A percentile compares a stretch with the other conserved stretches of the same genome.
Evolutionary conservation across 2,329 filamentous ascomycete species (phyloP).

Genomic region (Sordariomycetes sp.): DNA sequence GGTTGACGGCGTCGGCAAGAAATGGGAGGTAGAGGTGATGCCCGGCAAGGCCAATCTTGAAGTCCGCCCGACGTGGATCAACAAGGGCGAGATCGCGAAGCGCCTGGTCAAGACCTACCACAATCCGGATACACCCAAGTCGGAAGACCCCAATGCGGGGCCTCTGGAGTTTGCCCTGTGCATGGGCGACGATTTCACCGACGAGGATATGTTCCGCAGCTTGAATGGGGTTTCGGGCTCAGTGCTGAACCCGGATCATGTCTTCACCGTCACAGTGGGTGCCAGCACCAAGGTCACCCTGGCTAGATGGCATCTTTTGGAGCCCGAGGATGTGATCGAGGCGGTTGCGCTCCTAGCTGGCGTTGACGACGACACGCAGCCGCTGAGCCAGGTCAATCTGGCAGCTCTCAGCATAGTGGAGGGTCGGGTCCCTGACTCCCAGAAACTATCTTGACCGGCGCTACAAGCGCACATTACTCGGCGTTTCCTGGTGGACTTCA

Average conservation of each 20-base stretch:
- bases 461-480: no score
- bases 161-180: constrained; percentile 79
- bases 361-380: constrained; percentile 27
- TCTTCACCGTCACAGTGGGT: constrained; percentile 88
- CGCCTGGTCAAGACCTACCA: constrained; percentile 69
- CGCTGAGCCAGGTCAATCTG: constrained; percentile 44
- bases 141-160: constrained; percentile 32
- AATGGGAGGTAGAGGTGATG: constrained; percentile 94
- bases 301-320: constrained; percentile 81
- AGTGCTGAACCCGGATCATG: constrained; percentile 48
- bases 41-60: constrained; percentile 93
- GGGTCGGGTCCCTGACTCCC: constrained; percentile 35
- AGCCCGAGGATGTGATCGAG: constrained; percentile 81
- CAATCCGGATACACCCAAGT: constrained; percentile 31
- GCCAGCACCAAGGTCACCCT: constrained; percentile 87
- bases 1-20: constrained; percentile 63
- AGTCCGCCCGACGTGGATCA: constrained; percentile 92
- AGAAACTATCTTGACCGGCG: no score
- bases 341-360: constrained; percentile 47
- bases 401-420: constrained; percentile 44
- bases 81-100: constrained; percentile 94
- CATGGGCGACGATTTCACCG: constrained; percentile 90
- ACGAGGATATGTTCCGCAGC: constrained; percentile 93
- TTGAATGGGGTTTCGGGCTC: constrained; percentile 51
- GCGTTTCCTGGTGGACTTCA: no score